phyloP scores from a whole-genome alignment of 108 stramenopile genomes.

The Cyclotella sp. region DNA sequence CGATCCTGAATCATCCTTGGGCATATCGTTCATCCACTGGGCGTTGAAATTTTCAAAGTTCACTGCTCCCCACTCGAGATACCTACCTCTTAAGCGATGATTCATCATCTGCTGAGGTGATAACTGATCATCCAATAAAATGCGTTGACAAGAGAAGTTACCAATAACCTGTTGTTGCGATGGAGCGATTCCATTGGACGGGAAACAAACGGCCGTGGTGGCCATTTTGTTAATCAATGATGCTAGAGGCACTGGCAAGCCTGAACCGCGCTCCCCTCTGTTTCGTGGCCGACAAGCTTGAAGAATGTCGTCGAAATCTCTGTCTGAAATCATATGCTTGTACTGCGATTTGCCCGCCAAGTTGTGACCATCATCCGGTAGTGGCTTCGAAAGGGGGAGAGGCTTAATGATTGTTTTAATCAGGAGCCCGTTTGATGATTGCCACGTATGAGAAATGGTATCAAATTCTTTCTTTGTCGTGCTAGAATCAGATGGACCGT shows the following conservation, averaged over 20 bases:
- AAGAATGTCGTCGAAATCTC: constrained; percentile 83
- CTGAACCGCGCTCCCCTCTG: constrained; percentile 49
- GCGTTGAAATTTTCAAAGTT: constrained; percentile 41
- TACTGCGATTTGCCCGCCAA: constrained; percentile 52
- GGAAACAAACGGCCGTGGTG: background rate
- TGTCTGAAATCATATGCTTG: constrained; percentile 74
- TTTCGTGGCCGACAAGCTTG: constrained; percentile 82
- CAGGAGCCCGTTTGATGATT: constrained; percentile 63
- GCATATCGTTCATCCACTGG: constrained; percentile 20
- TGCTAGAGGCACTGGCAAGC: constrained; percentile 40
- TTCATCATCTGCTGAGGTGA: constrained; percentile 17
- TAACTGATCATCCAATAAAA: background rate
- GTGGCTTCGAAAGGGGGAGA: constrained; percentile 1
- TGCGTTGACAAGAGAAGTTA: background rate
- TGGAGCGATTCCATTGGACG: background rate
- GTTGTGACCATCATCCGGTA: background rate
- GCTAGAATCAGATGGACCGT: constrained; percentile 17
- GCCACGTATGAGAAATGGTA: constrained; percentile 19
- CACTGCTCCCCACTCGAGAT: constrained; percentile 52
- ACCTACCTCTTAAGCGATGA: constrained; percentile 22
- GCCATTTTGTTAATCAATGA: constrained; percentile 28
- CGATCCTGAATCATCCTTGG: constrained; percentile 19
- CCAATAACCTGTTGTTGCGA: background rate
- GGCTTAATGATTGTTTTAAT: constrained; percentile 5
- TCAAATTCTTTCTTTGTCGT: constrained; percentile 23